phyloP scores from a whole-genome alignment of 768 basidiomycete genomes.

The Suillus variegatus region DNA sequence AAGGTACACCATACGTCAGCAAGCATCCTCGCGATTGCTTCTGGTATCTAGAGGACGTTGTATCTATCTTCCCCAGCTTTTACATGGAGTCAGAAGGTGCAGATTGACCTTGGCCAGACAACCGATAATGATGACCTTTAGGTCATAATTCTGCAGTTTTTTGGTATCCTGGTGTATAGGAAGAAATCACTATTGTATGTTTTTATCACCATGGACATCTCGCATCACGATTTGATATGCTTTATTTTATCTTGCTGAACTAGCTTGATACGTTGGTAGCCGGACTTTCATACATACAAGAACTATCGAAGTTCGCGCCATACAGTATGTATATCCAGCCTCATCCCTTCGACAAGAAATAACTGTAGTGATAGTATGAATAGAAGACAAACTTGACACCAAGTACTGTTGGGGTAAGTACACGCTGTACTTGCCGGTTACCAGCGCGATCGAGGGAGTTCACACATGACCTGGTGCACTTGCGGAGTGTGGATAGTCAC shows the following conservation, averaged over 20 bases:
- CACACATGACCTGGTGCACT: background rate
- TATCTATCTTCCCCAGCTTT: constrained; percentile 53
- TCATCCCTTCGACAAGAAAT: background rate
- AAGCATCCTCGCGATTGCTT: constrained; percentile 28
- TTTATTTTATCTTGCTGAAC: background rate
- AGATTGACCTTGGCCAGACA: constrained; percentile 3
- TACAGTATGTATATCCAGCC: background rate
- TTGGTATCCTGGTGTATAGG: background rate
- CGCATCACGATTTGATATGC: background rate
- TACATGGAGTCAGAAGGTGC: constrained; percentile 28
- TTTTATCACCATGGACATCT: background rate
- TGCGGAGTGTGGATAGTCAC: background rate
- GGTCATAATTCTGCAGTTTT: background rate
- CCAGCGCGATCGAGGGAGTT: background rate
- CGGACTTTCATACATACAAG: background rate
- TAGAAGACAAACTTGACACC: background rate
- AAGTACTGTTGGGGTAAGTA: background rate
- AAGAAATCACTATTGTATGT: background rate
- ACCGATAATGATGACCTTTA: background rate
- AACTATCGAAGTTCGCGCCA: background rate
- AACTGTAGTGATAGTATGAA: background rate
- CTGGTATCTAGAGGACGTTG: constrained; percentile 62
- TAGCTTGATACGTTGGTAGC: background rate
- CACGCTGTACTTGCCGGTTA: background rate
- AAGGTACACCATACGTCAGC: background rate